phyloP scores from a whole-genome alignment of 768 basidiomycete species.

The Lyophyllum decastes region DNA sequence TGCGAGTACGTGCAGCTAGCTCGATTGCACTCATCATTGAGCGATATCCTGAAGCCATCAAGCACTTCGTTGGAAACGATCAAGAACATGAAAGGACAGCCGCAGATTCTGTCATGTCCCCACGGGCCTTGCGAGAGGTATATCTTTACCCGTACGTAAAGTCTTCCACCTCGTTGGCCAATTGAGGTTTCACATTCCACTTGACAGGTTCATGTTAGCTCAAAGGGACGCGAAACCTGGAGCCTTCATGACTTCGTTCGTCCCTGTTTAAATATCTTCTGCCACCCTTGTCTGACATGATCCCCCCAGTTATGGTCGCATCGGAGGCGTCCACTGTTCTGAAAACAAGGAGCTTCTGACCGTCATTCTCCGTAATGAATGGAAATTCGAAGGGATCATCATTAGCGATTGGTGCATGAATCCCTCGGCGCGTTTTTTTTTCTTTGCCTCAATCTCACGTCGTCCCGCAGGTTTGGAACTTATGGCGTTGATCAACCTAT shows the following conservation, averaged over 20 bases:
- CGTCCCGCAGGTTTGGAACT: slow-evolving; percentile 58
- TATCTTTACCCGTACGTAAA: slow-evolving; percentile 65
- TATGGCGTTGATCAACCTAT: slow-evolving; percentile 68
- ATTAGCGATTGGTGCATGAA: slow-evolving; percentile 74
- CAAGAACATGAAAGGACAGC: slow-evolving; percentile 73
- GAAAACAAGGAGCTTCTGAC: slow-evolving; percentile 65
- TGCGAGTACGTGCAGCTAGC: slow-evolving; percentile 39
- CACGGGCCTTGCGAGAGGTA: slow-evolving; percentile 68
- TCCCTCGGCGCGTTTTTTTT: neutral
- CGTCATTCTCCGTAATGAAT: slow-evolving; percentile 70
- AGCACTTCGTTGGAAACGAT: slow-evolving; percentile 75
- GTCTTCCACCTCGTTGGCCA: neutral
- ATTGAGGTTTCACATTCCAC: neutral
- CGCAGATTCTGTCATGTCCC: slow-evolving; percentile 62
- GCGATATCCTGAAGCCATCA: slow-evolving; percentile 48
- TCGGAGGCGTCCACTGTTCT: slow-evolving; percentile 70
- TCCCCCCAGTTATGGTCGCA: slow-evolving; percentile 61
- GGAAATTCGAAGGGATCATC: slow-evolving; percentile 68
- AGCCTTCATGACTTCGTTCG: slow-evolving; percentile 69
- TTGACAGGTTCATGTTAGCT: slow-evolving; percentile 64
- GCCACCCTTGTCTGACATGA: neutral
- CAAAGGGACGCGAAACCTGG: slow-evolving; percentile 62
- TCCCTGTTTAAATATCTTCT: neutral
- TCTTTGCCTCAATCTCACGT: neutral
- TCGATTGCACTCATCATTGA: neutral